These are phyloP conservation scores for Rhodosporidiobolus odoratus DNA, from an alignment of 768 basidiomycete genomes.

Conservation along the genomic window DNA sequence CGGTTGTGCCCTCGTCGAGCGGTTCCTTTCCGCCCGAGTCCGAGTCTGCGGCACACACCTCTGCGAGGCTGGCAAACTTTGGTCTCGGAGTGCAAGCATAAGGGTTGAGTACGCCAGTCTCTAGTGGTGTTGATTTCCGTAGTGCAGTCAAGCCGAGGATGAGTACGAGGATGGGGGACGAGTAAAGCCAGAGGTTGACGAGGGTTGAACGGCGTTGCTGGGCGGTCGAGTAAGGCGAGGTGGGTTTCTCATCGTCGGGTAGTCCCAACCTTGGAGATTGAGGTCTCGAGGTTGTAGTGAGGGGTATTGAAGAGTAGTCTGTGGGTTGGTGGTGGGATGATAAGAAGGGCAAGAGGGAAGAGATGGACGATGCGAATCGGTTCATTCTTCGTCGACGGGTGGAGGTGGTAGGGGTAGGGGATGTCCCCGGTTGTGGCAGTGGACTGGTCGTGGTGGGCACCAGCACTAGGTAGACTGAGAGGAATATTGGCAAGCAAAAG, in stretches of 20 bases:
- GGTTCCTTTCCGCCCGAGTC: not conserved
- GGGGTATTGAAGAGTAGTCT: not conserved
- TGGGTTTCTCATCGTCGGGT: conserved; percentile 18
- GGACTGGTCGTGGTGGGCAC: no score
- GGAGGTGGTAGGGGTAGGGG: no score
- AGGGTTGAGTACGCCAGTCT: conserved; percentile 12
- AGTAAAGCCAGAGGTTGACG: conserved; percentile 12
- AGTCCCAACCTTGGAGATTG: no score
- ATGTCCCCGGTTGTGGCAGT: no score
- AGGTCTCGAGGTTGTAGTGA: not conserved
- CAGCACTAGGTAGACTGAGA: no score
- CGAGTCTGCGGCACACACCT: conserved; percentile 5
- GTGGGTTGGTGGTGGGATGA: no score
- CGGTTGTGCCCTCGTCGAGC: no score
- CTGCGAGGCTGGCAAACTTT: not conserved
- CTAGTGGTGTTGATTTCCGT: not conserved
- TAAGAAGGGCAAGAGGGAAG: not conserved
- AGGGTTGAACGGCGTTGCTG: not conserved
- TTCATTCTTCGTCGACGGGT: no score
- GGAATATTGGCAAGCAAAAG: no score
- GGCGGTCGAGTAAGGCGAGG: conserved; percentile 1
- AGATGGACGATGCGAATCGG: not conserved
- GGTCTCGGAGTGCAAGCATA: conserved; percentile 13
- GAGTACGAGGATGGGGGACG: conserved; percentile 19
- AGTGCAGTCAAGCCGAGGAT: not conserved